Base-by-base conservation (phyloP, 148 eudicot species). In the Suaeda aralocaspica region DNA sequence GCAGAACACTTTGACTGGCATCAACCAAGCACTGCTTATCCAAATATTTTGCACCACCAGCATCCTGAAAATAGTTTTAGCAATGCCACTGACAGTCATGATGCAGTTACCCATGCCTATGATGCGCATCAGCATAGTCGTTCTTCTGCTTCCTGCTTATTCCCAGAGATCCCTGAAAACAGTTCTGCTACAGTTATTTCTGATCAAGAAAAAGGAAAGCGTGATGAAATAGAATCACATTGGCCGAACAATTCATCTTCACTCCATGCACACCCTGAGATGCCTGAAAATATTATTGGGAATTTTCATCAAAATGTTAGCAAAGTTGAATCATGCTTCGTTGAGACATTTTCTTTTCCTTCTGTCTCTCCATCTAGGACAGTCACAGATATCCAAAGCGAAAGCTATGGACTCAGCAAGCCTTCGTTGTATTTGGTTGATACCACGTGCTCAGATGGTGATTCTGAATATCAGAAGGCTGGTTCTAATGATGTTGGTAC, bases 81-180 rank as follows among this genome's bases (percentile, higher is more conserved):
- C 25, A 78, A 77, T 59, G 50, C n/a, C 30, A 48, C 24, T 36
- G 33, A 25, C 18, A 53, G 63, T 52, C 70, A 79, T 56, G 83
- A 74, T 31, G 69, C 61, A 72, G 71, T 63, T 34, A 46, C 67
- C 58, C 72, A 58, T 57, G 70, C 72, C 61, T 34, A 72, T 18
- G 79, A 83, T 64, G 65, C 84, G 19, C 73, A 57, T 68, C 78
- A 31, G 45, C 75, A 78, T 36, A 81, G 68, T 69, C 68, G 53
- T 68, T 77, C 80, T 29, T 74, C 79, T 46, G 59, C 81, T 64
- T 76, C 85, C 29, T 75, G 77, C 24, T 59, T 76, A 41, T 79
- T 76, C 66, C 81, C 87, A 64, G 85, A 83, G 64, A 79, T 77
- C 58, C 78, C 79, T 30, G 78, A 62, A 33, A 78, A 66, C 66